These are phyloP conservation scores for Gossypium arboreum DNA, from an alignment of 345 rosid genomes.

Conservation along the genomic window DNA sequence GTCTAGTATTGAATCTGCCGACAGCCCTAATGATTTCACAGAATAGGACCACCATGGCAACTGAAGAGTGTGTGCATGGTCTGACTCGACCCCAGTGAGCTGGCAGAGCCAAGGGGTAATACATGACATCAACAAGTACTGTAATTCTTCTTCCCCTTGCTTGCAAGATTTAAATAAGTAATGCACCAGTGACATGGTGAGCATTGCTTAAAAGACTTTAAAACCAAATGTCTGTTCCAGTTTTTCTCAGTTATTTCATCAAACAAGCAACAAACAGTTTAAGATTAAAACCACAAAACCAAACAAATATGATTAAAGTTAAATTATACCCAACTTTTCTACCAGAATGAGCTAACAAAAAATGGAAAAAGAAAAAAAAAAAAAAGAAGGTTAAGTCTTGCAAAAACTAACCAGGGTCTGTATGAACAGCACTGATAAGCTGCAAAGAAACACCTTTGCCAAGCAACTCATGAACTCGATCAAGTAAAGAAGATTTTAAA, in stretches of 20 bases:
- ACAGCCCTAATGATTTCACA: too few relatives aligned
- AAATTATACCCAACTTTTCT: too few relatives aligned
- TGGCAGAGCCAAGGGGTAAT: too few relatives aligned
- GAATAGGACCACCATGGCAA: too few relatives aligned
- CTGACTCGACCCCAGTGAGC: too few relatives aligned
- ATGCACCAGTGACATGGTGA: not conserved
- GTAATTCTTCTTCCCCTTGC: not conserved
- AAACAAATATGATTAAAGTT: too few relatives aligned
- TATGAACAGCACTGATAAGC: constrained; percentile 62
- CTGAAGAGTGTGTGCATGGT: too few relatives aligned
- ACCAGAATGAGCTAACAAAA: too few relatives aligned
- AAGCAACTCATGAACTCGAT: constrained; percentile 55
- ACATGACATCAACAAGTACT: too few relatives aligned
- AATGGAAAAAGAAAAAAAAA: not conserved
- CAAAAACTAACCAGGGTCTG: constrained; percentile 49
- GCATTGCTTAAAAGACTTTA: not conserved
- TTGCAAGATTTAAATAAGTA: not conserved
- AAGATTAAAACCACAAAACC: not conserved
- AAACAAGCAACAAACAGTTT: not conserved
- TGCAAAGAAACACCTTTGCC: constrained; percentile 65
- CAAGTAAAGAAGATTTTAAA: constrained; percentile 62
- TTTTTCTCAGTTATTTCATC: not conserved
- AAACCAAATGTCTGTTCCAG: too few relatives aligned
- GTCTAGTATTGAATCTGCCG: too few relatives aligned
- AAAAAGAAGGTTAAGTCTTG: not conserved